Conservation (phyloP, 768 basidiomycete genomes). For the Cystofilobasidium ferigula region DNA sequence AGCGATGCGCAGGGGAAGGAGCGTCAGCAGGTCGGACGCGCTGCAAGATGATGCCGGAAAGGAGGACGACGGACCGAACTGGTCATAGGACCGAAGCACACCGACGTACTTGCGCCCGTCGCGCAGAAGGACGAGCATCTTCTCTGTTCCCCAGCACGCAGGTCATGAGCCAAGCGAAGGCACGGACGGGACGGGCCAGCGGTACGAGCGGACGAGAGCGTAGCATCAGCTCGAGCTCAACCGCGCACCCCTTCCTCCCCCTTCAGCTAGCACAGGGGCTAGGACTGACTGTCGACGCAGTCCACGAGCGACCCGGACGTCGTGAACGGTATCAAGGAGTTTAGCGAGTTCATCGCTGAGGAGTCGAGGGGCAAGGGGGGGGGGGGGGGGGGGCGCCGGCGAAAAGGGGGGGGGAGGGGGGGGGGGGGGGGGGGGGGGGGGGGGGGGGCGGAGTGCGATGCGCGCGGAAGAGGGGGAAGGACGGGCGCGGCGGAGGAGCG, state of each 20-base stretch:
- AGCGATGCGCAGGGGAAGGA: background rate
- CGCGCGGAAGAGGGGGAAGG: too few species aligned
- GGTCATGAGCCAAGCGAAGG: constrained; percentile 4
- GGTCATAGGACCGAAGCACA: constrained; percentile 92
- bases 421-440: too few species aligned
- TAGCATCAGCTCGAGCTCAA: background rate
- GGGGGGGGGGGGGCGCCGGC: background rate
- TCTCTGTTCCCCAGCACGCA: constrained; percentile 51
- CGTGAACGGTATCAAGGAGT: constrained; percentile 94
- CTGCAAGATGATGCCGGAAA: background rate
- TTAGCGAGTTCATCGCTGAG: constrained; percentile 43
- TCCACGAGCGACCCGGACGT: constrained; percentile 97
- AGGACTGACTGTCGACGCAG: constrained; percentile 97
- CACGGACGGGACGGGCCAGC: constrained; percentile 32
- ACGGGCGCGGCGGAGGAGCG: too few species aligned
- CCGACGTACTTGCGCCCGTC: constrained; percentile 95
- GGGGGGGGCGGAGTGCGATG: too few species aligned
- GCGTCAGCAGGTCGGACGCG: background rate
- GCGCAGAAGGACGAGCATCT: constrained; percentile 92
- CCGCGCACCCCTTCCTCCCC: background rate
- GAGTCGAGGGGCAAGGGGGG: background rate
- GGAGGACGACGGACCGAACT: constrained; percentile 64
- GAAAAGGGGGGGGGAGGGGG: background rate
- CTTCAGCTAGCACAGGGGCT: too few species aligned
- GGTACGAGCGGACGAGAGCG: background rate